Evolutionary conservation across 192 early-diverging fungal genomes (phyloP).

Genomic region (Mortierella alpina): DNA sequence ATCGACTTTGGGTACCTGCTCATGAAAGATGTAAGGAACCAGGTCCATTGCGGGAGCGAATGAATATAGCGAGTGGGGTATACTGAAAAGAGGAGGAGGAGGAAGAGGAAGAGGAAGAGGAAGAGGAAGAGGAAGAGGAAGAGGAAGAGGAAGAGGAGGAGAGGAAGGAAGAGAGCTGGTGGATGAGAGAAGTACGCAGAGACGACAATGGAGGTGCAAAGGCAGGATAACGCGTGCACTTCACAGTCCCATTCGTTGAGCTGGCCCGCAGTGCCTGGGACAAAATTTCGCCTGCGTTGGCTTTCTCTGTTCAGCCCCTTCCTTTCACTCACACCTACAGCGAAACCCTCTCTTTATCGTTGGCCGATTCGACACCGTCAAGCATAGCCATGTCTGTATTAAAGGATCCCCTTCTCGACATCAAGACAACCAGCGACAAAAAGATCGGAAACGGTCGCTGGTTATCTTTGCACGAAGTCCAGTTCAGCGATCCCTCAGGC

Average conservation of each 20-base stretch:
- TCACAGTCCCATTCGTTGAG: not conserved
- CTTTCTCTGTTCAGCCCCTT: not conserved
- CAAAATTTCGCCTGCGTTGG: not conserved
- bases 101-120: not conserved
- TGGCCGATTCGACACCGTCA: not conserved
- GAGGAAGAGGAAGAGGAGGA: not conserved
- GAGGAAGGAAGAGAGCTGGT: not conserved
- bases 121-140: not conserved
- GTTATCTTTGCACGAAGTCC: constrained; percentile 53
- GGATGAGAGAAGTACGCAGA: not conserved
- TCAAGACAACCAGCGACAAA: constrained; percentile 12
- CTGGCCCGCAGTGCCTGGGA: not conserved
- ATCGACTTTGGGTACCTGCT: constrained; percentile 13
- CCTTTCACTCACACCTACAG: not conserved
- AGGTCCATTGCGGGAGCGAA: constrained; percentile 21
- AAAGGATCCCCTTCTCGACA: constrained; percentile 5
- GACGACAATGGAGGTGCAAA: not conserved
- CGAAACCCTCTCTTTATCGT: not conserved
- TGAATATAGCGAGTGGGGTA: not conserved
- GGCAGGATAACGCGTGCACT: too few species aligned
- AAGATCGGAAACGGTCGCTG: constrained; percentile 49
- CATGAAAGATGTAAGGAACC: constrained; percentile 51
- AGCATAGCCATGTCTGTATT: constrained; percentile 1
- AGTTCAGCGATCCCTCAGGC: constrained; percentile 51
- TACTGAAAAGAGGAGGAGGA: not conserved